Evolutionary conservation across 2,329 filamentous ascomycete genomes (phyloP).

Genomic region (Xylariaceae sp.): DNA sequence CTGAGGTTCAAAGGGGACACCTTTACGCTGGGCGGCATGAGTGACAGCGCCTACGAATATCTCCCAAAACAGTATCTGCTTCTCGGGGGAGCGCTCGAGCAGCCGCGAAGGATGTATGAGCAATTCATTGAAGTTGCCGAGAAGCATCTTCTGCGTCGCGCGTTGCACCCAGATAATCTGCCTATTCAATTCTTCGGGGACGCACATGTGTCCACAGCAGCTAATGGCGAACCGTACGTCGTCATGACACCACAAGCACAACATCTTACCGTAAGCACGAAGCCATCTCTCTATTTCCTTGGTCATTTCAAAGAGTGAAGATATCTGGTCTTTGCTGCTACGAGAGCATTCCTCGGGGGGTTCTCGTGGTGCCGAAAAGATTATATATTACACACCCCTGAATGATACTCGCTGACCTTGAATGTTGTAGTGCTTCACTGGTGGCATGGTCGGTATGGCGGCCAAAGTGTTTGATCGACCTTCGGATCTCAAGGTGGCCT

Average conservation of each 20-base stretch:
- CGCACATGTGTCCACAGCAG: slow-evolving; percentile 30
- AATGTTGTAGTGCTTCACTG: slow-evolving; percentile 47
- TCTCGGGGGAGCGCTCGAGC: slow-evolving; percentile 55
- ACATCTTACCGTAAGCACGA: slow-evolving; percentile 43
- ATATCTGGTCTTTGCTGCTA: not conserved
- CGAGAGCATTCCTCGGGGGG: not conserved
- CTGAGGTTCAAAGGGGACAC: slow-evolving; percentile 49
- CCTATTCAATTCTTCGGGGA: slow-evolving; percentile 47
- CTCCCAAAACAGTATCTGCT: slow-evolving; percentile 61
- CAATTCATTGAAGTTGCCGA: slow-evolving; percentile 43
- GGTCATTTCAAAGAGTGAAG: not conserved
- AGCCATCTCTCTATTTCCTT: not conserved
- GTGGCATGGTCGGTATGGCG: slow-evolving; percentile 61
- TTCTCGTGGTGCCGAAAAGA: not conserved
- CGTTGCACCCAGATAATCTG: slow-evolving; percentile 38
- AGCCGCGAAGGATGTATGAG: slow-evolving; percentile 44
- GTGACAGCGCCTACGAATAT: slow-evolving; percentile 60
- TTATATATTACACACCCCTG: not conserved
- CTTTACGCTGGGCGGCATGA: slow-evolving; percentile 52
- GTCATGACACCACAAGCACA: slow-evolving; percentile 38
- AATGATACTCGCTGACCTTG: not conserved
- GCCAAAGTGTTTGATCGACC: slow-evolving; percentile 53
- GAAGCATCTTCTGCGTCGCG: slow-evolving; percentile 40
- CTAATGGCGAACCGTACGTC: slow-evolving; percentile 22
- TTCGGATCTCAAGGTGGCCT: slow-evolving; percentile 51